These are phyloP conservation scores for Saposhnikovia divaricata DNA, from an alignment of 129 eudicot species.

Conservation along the genomic window DNA sequence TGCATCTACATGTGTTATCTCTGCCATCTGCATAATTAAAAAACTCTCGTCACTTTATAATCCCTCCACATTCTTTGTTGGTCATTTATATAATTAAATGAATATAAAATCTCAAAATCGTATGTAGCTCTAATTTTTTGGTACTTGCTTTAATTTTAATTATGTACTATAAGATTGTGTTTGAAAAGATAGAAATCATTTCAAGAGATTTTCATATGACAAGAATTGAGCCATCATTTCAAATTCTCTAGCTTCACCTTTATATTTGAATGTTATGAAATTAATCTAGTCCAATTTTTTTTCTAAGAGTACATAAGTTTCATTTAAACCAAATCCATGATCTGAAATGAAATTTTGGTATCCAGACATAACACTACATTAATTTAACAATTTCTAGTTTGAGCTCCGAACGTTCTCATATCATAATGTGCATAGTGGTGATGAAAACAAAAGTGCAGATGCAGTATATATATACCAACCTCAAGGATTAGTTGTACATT, in stretches of 20 bases:
- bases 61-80: background rate
- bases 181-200: background rate
- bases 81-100: background rate
- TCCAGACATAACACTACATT: background rate
- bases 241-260: background rate
- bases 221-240: background rate
- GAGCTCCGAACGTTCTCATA: background rate
- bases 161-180: background rate
- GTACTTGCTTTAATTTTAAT: background rate
- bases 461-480: constrained; percentile 36
- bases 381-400: background rate
- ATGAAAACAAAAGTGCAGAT: background rate
- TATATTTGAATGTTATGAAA: background rate
- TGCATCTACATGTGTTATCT: constrained; percentile 90
- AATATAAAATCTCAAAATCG: background rate
- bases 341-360: background rate
- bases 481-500: constrained; percentile 98
- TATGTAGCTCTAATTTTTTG: background rate
- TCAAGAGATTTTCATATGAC: background rate
- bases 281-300: background rate
- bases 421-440: background rate
- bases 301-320: background rate
- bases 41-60: background rate
- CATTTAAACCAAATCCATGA: background rate
- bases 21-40: constrained; percentile 57